phyloP scores from a whole-genome alignment of 1,139 yeast genomes.

The Taphrina wiesneri region DNA sequence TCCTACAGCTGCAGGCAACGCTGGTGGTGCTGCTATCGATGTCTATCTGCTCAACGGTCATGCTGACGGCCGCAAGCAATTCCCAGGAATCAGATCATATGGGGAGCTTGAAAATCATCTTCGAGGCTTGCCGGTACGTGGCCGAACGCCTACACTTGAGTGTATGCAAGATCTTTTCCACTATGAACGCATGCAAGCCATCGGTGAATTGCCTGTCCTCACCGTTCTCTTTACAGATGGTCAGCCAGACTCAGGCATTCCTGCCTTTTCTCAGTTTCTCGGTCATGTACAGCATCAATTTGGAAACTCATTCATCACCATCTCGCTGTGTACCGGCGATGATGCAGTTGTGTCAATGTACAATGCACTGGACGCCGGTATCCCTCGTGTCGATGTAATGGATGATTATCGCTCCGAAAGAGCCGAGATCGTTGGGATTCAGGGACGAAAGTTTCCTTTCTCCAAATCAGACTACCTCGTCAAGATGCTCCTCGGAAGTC shows the following conservation, averaged over 20 bases:
- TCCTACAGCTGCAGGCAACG: conserved; percentile 10
- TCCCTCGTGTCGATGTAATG: conserved; percentile 29
- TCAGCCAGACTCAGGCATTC: conserved; percentile 30
- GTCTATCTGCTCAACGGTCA: conserved; percentile 29
- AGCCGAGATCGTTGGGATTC: background rate
- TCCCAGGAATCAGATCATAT: conserved; percentile 11
- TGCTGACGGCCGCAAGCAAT: conserved; percentile 31
- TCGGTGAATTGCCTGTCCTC: conserved; percentile 24
- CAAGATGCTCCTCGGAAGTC: conserved; percentile 25
- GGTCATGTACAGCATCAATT: background rate
- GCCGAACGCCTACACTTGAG: conserved; percentile 27
- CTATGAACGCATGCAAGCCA: conserved; percentile 23
- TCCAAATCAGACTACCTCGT: conserved; percentile 30
- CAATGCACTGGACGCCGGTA: conserved; percentile 16
- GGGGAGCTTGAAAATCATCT: conserved; percentile 20
- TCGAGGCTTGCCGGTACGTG: conserved; percentile 23
- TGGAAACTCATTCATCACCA: conserved; percentile 19
- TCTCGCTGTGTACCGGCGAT: conserved; percentile 30
- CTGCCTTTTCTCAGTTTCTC: conserved; percentile 9
- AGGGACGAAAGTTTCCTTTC: conserved; percentile 25
- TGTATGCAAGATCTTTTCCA: conserved; percentile 19
- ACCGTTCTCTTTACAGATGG: conserved; percentile 31
- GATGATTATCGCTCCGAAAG: conserved; percentile 21
- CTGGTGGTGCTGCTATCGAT: conserved; percentile 13
- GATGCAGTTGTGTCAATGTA: conserved; percentile 28